A percentile compares a stretch with the other conserved stretches of the same genome.
Conservation (phyloP, 163 green algal species). For the Chlorella variabilis region DNA sequence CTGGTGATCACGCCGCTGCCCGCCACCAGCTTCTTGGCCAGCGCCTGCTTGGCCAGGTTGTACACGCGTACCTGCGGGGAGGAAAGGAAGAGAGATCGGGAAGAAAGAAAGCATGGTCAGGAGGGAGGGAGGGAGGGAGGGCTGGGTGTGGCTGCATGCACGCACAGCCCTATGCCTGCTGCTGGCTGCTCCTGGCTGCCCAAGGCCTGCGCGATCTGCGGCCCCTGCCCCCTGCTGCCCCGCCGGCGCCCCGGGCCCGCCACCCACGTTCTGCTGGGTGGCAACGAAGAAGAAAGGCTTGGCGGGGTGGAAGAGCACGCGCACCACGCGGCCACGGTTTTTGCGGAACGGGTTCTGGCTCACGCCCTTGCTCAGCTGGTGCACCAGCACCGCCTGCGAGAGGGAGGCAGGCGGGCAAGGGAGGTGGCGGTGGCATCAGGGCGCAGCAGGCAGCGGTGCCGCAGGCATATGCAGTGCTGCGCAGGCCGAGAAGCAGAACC, state of each 20-base stretch:
- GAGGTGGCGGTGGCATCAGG: not conserved
- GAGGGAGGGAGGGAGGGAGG: not conserved
- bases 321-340: slow-evolving; percentile 81
- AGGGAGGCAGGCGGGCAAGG: not conserved
- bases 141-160: not conserved
- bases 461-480: no score
- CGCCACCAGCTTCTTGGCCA: slow-evolving; percentile 91
- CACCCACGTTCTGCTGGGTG: slow-evolving; percentile 80
- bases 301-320: slow-evolving; percentile 90
- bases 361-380: slow-evolving; percentile 85
- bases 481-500: not conserved
- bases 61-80: slow-evolving; percentile 78
- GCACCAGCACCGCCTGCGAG: slow-evolving; percentile 86
- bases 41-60: slow-evolving; percentile 87
- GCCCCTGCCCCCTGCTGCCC: not conserved
- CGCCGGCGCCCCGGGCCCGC: no score
- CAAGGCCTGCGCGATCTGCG: no score
- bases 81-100: not conserved
- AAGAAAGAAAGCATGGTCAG: not conserved
- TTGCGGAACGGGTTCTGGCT: slow-evolving; percentile 96
- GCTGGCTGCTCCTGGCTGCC: no score
- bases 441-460: not conserved
- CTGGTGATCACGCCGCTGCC: slow-evolving; percentile 77
- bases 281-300: slow-evolving; percentile 98
- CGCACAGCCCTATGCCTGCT: no score